phyloP scores from a whole-genome alignment of 176 grass and related monocot species.

The Echinochloa phyllopogon region DNA sequence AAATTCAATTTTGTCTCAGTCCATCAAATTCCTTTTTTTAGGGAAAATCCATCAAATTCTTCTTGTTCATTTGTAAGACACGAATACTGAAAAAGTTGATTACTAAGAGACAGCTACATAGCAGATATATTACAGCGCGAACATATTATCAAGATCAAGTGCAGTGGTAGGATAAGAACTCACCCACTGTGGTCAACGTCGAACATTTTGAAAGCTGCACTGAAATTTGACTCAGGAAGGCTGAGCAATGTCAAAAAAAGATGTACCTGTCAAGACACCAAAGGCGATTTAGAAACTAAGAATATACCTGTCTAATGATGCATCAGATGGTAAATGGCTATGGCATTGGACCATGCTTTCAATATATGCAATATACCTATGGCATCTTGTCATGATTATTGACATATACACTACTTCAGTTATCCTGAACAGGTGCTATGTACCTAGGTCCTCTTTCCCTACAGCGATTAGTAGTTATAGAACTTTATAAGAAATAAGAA shows the following conservation, averaged over 20 bases:
- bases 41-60: neutral
- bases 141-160: slow-evolving; percentile 31
- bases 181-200: slow-evolving; percentile 86
- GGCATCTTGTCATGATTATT: neutral
- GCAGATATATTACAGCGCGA: slow-evolving; percentile 27
- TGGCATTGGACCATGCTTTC: neutral
- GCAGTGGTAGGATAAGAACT: slow-evolving; percentile 43
- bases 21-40: no score
- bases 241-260: slow-evolving; percentile 93
- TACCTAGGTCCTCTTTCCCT: no score
- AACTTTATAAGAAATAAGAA: no score
- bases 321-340: neutral
- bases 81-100: slow-evolving; percentile 11
- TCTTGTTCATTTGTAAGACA: slow-evolving; percentile 6
- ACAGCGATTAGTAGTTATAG: no score
- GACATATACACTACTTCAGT: neutral
- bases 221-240: slow-evolving; percentile 86
- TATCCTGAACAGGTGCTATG: neutral
- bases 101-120: slow-evolving; percentile 19
- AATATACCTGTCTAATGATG: neutral
- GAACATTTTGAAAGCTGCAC: slow-evolving; percentile 95
- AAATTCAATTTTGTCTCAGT: neutral
- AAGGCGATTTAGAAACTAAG: slow-evolving; percentile 15
- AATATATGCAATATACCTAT: slow-evolving; percentile 1
- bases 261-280: slow-evolving; percentile 72